phyloP scores from a whole-genome alignment of 495 filamentous ascomycete genomes.

The Chaetomium cochliodes region DNA sequence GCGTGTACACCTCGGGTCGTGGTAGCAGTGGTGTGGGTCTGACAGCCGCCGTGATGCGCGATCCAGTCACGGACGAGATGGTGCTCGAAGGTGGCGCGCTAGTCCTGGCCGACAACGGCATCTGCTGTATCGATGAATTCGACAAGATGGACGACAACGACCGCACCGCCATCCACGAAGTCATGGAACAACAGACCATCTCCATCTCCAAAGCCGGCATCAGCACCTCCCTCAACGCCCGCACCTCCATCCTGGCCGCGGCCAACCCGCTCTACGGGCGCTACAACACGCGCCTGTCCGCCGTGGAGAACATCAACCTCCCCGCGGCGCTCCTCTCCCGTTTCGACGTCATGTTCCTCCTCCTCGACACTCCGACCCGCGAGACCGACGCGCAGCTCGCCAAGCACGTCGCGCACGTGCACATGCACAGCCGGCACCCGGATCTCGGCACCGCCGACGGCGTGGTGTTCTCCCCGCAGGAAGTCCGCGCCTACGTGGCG shows the following conservation, averaged over 20 bases:
- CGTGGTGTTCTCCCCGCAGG: constrained; percentile 78
- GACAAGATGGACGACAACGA: constrained; percentile 99
- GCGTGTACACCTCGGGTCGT: constrained; percentile 96
- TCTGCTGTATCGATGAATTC: constrained; percentile 99
- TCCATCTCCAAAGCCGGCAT: constrained; percentile 98
- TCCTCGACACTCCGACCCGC: constrained; percentile 85
- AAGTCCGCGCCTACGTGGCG: constrained; percentile 94
- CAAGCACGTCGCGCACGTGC: constrained; percentile 91
- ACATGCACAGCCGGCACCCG: constrained; percentile 95
- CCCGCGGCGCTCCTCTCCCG: constrained; percentile 92
- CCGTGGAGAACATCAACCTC: constrained; percentile 98
- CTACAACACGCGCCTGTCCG: constrained; percentile 94
- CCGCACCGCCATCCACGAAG: constrained; percentile 97
- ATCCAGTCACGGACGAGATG: constrained; percentile 98
- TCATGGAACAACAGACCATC: constrained; percentile 99
- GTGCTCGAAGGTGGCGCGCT: constrained; percentile 94
- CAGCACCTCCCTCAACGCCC: constrained; percentile 90
- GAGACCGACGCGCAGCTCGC: constrained; percentile 93
- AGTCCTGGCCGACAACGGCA: constrained; percentile 94
- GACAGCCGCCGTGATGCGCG: constrained; percentile 96
- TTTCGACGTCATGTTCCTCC: constrained; percentile 95
- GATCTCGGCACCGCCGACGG: constrained; percentile 58
- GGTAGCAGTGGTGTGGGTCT: constrained; percentile 96
- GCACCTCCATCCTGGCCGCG: constrained; percentile 95
- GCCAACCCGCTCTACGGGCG: constrained; percentile 97